Conservation (phyloP, 345 rosid species). For the Arabis hirsuta region DNA sequence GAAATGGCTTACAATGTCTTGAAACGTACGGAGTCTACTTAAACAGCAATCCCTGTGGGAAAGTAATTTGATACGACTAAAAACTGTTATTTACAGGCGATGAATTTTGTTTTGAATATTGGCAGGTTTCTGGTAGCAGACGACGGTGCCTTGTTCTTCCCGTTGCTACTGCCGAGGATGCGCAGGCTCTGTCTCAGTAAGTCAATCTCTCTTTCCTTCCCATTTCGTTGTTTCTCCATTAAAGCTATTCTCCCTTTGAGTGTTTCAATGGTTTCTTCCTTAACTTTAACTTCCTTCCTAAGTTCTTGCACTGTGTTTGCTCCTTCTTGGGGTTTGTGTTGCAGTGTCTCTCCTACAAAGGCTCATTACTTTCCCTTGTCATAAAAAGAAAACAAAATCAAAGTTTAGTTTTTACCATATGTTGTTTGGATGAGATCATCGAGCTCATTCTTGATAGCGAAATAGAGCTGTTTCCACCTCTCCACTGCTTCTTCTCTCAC, state of each 20-base stretch:
- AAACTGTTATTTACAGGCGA: slow-evolving; percentile 24
- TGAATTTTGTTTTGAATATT: slow-evolving; percentile 32
- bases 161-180: slow-evolving; percentile 50
- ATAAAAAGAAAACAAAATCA: not conserved
- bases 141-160: slow-evolving; percentile 32
- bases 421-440: slow-evolving; percentile 76
- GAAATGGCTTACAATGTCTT: not conserved
- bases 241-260: slow-evolving; percentile 51
- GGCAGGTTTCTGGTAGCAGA: slow-evolving; percentile 36
- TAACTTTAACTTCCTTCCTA: slow-evolving; percentile 55
- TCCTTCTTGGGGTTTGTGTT: slow-evolving; percentile 54
- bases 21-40: slow-evolving; percentile 25
- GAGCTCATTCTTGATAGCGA: slow-evolving; percentile 82
- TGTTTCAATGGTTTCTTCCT: slow-evolving; percentile 55
- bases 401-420: slow-evolving; percentile 38
- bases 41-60: not conserved
- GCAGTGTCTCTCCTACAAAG: slow-evolving; percentile 49
- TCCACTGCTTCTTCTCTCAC: slow-evolving; percentile 74
- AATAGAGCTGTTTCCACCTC: slow-evolving; percentile 84
- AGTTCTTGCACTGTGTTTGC: slow-evolving; percentile 53
- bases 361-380: not conserved
- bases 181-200: slow-evolving; percentile 74
- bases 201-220: slow-evolving; percentile 64
- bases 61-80: slow-evolving; percentile 3
- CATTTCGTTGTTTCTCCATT: slow-evolving; percentile 53